A percentile compares a stretch with the other conserved stretches of the same genome.
Evolutionary conservation across 441 rosid genomes (phyloP).

Genomic region (Raphanus hybrid): DNA sequence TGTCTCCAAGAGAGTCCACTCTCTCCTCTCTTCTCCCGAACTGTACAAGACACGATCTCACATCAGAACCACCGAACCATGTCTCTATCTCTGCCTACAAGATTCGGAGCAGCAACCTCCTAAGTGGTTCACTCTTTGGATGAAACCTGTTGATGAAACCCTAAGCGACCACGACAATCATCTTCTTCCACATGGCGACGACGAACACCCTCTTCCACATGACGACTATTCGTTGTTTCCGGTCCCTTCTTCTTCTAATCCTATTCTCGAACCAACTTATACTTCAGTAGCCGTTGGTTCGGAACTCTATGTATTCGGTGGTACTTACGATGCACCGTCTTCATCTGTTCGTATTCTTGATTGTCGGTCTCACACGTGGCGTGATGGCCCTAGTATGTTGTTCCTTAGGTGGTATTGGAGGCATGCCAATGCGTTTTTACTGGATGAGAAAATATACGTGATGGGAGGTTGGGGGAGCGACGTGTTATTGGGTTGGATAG

Average conservation of each 20-base stretch:
- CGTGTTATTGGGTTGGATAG: not conserved
- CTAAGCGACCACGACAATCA: not conserved
- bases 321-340: not conserved
- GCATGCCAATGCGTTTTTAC: not conserved
- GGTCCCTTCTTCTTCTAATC: not conserved
- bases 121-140: not conserved
- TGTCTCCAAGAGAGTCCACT: not conserved
- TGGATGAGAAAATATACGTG: not conserved
- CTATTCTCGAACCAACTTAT: not conserved
- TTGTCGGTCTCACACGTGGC: not conserved
- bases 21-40: not conserved
- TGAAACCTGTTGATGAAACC: not conserved
- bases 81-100: not conserved
- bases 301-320: not conserved
- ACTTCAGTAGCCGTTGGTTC: not conserved
- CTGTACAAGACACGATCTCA: not conserved
- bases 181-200: not conserved
- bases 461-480: not conserved
- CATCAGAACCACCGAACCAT: not conserved
- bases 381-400: conserved; percentile 6
- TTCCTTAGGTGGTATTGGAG: not conserved
- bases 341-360: not conserved
- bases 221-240: not conserved
- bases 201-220: not conserved
- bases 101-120: not conserved